Base-by-base conservation (phyloP, 2,329 filamentous ascomycete genomes). In the Aspergillus sp. region DNA sequence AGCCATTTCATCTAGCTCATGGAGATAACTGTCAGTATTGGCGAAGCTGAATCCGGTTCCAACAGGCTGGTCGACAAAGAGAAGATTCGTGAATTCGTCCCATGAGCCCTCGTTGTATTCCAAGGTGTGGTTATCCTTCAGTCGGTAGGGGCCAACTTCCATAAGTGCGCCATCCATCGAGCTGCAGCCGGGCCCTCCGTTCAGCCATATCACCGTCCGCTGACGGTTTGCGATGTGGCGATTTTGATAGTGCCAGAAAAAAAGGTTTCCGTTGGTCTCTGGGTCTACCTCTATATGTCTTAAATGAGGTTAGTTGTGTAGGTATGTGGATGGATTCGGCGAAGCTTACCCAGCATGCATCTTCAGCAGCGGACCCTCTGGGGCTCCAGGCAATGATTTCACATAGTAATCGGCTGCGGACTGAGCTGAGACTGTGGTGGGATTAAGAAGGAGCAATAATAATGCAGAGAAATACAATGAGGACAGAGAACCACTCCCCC, bases 231-330 rank as follows among this genome's bases (percentile, higher is more conserved):
- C 93, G 65, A 99, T 96, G 74, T 99, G 95, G 66, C 90, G 85
- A 73, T 98, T 98, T 73, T 96, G 87, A 73, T 90, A 97, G 70
- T 97, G 91, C 95, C 95, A 99, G 81, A 99, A 99, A 82, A 98
- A 99, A 17, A 99, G 79, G 75, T 98, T 96, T 66, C 91, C 93
- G 72, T 98, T 91, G 73, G 89, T 85, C 64, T 91, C 87, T 19
- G 89, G 85, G 34, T 87, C 89, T 68, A 99, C 83, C 77, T 98
- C 93, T 74, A 99, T 89, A 79, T 99, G 95, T 54, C 92, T 96
- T 47, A 30, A 27, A 30, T 19, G 24, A 22, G 34, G 27, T 49
- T 55, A 55, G 39, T 49, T n/a, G 46, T 42, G 45, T 13, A 33
- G 12, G 15, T 37, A 22, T n/a, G 45, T 13, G 13, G 17, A 20